phyloP scores from a whole-genome alignment of 176 grass and related monocot genomes.

The Musa itinerans region DNA sequence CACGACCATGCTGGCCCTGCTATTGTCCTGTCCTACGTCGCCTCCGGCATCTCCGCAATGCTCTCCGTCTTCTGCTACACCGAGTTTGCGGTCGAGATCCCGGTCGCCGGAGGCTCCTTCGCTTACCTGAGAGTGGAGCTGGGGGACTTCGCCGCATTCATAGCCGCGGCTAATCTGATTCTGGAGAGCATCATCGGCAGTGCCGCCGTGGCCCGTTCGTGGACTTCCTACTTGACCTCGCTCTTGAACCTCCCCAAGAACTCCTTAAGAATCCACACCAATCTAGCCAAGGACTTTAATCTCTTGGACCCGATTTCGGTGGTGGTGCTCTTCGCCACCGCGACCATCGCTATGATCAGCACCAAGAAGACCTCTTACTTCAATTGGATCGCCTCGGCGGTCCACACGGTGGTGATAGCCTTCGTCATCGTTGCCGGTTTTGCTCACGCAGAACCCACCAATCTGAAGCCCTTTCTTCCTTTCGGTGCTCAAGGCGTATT shows the following conservation, averaged over 20 bases:
- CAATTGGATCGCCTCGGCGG: conserved; percentile 69
- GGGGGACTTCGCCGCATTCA: conserved; percentile 75
- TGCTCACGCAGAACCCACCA: conserved; percentile 43
- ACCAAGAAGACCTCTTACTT: conserved; percentile 62
- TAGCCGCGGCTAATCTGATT: conserved; percentile 76
- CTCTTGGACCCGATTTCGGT: conserved; percentile 71
- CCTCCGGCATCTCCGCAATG: conserved; percentile 75
- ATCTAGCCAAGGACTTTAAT: conserved; percentile 40
- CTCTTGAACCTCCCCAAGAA: conserved; percentile 45
- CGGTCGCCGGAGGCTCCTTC: conserved; percentile 67
- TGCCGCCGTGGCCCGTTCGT: conserved; percentile 56
- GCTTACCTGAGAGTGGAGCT: conserved; percentile 89
- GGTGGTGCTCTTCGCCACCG: conserved; percentile 39
- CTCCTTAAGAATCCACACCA: conserved; percentile 45
- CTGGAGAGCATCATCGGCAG: conserved; percentile 76
- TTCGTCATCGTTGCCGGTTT: conserved; percentile 74
- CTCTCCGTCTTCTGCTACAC: conserved; percentile 96
- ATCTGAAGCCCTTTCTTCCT: conserved; percentile 71
- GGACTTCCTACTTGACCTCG: conserved; percentile 78
- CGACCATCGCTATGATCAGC: conserved; percentile 57
- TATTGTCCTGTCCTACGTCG: conserved; percentile 75
- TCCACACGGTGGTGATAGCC: conserved; percentile 48
- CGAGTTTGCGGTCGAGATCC: conserved; percentile 90
- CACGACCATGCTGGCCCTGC: conserved; percentile 78
- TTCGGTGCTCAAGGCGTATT: conserved; percentile 63